A percentile compares a stretch with the other conserved stretches of the same genome.
Evolutionary conservation across 495 filamentous ascomycete genomes (phyloP).

Genomic region (Podospora appendiculata): DNA sequence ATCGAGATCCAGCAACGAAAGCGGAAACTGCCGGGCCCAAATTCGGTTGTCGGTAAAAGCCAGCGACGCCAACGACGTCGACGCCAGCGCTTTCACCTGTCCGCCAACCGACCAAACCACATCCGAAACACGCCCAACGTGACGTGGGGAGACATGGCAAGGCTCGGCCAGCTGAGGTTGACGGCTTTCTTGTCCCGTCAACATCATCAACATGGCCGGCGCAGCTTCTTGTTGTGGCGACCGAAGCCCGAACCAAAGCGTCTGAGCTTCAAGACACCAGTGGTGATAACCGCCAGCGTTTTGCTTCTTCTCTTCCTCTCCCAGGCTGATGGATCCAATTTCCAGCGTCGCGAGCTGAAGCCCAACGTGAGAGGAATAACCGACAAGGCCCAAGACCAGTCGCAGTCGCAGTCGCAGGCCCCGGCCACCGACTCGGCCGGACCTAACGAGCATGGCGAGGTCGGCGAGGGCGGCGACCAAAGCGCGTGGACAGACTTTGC

Average conservation of each 20-base stretch:
- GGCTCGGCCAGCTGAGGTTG: neutral
- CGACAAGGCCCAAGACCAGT: neutral
- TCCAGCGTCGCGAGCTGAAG: conserved; percentile 15
- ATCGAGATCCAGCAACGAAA: too few species aligned
- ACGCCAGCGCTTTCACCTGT: too few species aligned
- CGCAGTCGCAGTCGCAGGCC: neutral
- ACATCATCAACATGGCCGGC: conserved; percentile 4
- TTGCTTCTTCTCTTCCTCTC: conserved; percentile 36
- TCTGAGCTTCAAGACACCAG: conserved; percentile 6
- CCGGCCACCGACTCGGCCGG: neutral
- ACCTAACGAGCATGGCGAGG: conserved; percentile 4
- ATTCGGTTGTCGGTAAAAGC: too few species aligned
- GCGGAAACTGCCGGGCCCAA: too few species aligned
- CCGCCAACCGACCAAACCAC: neutral
- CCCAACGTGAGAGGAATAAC: neutral
- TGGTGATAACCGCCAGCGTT: conserved; percentile 24
- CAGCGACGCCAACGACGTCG: too few species aligned
- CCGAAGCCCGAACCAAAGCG: conserved; percentile 5
- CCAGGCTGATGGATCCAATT: conserved; percentile 25
- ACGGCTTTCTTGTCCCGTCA: neutral
- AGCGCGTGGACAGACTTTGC: conserved; percentile 55
- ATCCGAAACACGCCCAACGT: neutral
- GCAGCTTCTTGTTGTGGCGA: conserved; percentile 6
- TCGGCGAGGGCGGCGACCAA: conserved; percentile 4
- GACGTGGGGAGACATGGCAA: neutral